These are phyloP conservation scores for Spencermartinsiella europaea DNA, from an alignment of 805 yeast species.

Conservation along the genomic window DNA sequence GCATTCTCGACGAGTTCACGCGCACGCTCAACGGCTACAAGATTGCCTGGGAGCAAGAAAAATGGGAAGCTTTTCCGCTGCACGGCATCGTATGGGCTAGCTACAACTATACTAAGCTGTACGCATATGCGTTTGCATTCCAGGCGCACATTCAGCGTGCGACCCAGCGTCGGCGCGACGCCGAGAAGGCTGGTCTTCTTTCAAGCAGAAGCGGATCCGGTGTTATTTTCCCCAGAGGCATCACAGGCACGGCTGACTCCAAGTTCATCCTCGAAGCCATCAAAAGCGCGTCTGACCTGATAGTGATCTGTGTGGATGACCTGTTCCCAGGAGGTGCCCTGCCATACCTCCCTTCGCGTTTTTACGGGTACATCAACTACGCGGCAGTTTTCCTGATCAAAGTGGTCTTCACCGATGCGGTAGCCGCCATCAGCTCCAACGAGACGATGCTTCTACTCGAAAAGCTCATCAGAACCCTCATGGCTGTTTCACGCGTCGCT, in stretches of 20 bases:
- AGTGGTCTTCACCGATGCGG: constrained; percentile 22
- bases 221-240: constrained; percentile 20
- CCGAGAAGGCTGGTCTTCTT: background rate
- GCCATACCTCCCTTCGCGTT: constrained; percentile 21
- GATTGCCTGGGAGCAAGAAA: constrained; percentile 18
- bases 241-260: constrained; percentile 21
- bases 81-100: constrained; percentile 20
- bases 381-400: constrained; percentile 24
- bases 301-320: constrained; percentile 17
- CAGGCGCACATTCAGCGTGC: constrained; percentile 21
- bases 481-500: background rate
- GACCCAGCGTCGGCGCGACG: constrained; percentile 4
- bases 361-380: constrained; percentile 19
- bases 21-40: constrained; percentile 20
- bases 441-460: constrained; percentile 5
- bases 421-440: background rate
- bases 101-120: constrained; percentile 19
- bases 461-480: constrained; percentile 5
- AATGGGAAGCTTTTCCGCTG: constrained; percentile 20
- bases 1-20: constrained; percentile 22
- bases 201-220: background rate
- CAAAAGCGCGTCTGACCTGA: constrained; percentile 18
- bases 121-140: constrained; percentile 23
- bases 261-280: constrained; percentile 21
- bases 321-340: constrained; percentile 20